Conservation (phyloP, 2,329 filamentous ascomycete genomes). For the Coccinonectria pachysandricola region DNA sequence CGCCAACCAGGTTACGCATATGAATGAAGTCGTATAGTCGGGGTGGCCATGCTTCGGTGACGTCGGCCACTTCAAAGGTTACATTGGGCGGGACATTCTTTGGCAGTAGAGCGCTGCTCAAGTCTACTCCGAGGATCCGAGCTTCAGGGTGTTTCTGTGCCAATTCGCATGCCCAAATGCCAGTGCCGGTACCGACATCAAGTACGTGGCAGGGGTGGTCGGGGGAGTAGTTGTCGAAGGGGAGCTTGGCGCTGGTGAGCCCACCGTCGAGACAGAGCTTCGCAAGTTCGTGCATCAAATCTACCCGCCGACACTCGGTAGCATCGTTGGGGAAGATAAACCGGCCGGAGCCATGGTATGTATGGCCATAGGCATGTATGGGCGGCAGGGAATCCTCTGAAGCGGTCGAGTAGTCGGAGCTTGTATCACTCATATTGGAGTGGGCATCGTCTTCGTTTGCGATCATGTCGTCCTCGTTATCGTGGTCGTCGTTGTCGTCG, state of each 20-base stretch:
- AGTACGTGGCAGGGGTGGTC: constrained; percentile 23
- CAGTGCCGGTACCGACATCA: constrained; percentile 33
- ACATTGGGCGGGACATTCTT: constrained; percentile 46
- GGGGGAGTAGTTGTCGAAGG: constrained; percentile 14
- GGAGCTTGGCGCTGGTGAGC: constrained; percentile 22
- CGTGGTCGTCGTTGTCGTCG: constrained; percentile 4
- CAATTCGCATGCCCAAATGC: constrained; percentile 34
- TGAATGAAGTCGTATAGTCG: constrained; percentile 31
- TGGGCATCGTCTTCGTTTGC: constrained; percentile 14
- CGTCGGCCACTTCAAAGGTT: constrained; percentile 47
- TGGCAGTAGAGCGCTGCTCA: constrained; percentile 30
- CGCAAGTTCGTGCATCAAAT: constrained; percentile 25
- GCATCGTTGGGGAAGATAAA: constrained; percentile 25
- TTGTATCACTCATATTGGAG: constrained; percentile 17
- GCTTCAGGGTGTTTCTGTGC: constrained; percentile 29
- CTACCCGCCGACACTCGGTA: constrained; percentile 22
- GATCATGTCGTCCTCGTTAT: constrained; percentile 7
- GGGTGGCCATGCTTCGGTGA: constrained; percentile 35
- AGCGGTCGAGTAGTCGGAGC: constrained; percentile 25
- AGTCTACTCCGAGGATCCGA: constrained; percentile 30
- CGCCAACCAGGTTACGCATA: constrained; percentile 32
- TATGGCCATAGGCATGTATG: constrained; percentile 25
- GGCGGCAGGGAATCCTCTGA: constrained; percentile 23
- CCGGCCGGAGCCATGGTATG: constrained; percentile 26
- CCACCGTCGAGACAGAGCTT: constrained; percentile 23